Percentiles rank a stretch among this genome's conserved stretches.
These are phyloP conservation scores for Dujonia santamariae DNA, from an alignment of 1,139 yeast genomes.

Conservation along the genomic window DNA sequence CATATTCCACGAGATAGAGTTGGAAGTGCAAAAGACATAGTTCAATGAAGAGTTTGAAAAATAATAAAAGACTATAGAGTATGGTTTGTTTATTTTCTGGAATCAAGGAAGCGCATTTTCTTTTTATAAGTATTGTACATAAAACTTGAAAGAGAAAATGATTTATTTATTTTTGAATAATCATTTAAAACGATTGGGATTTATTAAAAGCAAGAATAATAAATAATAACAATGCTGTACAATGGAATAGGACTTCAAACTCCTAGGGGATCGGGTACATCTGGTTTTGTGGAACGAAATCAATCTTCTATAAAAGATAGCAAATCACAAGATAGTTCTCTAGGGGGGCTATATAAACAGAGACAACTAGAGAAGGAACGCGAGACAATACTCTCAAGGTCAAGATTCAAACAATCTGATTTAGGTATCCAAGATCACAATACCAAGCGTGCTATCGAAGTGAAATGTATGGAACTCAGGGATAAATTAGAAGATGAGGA, in stretches of 20 bases:
- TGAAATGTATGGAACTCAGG: slow-evolving; percentile 52
- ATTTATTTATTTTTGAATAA: too few relatives aligned
- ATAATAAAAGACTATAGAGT: background rate
- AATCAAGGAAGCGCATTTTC: too few relatives aligned
- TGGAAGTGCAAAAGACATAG: background rate
- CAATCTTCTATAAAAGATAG: slow-evolving; percentile 22
- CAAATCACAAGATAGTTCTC: slow-evolving; percentile 21
- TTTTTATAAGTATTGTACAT: too few relatives aligned
- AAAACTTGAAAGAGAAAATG: too few relatives aligned
- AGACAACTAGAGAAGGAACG: slow-evolving; percentile 29
- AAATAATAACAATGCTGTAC: slow-evolving; percentile 46
- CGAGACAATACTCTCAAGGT: slow-evolving; percentile 6
- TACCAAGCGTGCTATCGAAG: slow-evolving; percentile 46
- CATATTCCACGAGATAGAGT: slow-evolving; percentile 1
- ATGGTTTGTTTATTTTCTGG: too few relatives aligned
- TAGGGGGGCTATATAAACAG: slow-evolving; percentile 23
- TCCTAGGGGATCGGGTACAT: slow-evolving; percentile 71
- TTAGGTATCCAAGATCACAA: slow-evolving; percentile 48
- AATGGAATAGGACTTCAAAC: slow-evolving; percentile 66
- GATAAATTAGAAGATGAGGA: slow-evolving; percentile 55
- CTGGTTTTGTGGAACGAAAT: slow-evolving; percentile 63
- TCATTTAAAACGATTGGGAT: too few relatives aligned
- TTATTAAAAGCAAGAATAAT: background rate
- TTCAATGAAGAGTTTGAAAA: background rate
- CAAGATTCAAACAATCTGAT: slow-evolving; percentile 21